Evolutionary conservation across 1,284 basidiomycete genomes (phyloP).

Genomic region (Ustilago vetiveriae): DNA sequence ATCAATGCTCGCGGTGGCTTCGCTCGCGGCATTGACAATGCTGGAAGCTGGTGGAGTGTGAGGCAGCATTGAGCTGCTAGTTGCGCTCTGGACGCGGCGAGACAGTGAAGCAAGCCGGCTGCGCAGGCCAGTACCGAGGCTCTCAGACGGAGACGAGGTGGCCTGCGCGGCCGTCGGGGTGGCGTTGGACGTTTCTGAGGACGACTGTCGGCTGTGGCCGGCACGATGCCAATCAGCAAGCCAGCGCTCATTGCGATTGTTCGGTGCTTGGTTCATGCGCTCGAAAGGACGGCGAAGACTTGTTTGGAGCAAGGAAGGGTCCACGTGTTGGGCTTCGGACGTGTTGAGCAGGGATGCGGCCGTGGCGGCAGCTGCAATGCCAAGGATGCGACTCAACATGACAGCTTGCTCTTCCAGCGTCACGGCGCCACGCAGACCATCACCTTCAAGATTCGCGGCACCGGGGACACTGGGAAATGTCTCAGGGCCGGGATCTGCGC

Average conservation of each 20-base stretch:
- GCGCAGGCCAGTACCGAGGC: constrained; percentile 37
- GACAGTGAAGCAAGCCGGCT: constrained; percentile 32
- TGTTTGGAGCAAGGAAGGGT: constrained; percentile 46
- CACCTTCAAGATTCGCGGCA: constrained; percentile 12
- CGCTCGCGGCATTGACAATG: background rate
- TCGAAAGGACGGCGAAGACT: constrained; percentile 42
- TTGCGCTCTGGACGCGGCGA: constrained; percentile 19
- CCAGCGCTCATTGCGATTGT: constrained; percentile 21
- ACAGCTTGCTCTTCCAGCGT: constrained; percentile 64
- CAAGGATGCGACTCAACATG: constrained; percentile 62
- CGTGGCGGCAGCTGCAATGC: constrained; percentile 63
- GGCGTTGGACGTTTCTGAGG: background rate
- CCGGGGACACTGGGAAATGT: background rate
- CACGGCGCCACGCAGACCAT: constrained; percentile 48
- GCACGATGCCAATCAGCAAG: constrained; percentile 33
- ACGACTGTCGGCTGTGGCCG: background rate
- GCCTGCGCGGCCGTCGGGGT: background rate
- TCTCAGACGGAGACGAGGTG: background rate
- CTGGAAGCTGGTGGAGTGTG: too few relatives aligned
- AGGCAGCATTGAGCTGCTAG: constrained; percentile 6
- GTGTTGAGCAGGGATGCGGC: constrained; percentile 61
- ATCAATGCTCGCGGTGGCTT: too few relatives aligned
- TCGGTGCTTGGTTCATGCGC: constrained; percentile 26
- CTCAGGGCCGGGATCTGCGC: background rate
- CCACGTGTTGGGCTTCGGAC: constrained; percentile 32